phyloP scores from a whole-genome alignment of 768 basidiomycete genomes.

The Hypholoma sublateritium region DNA sequence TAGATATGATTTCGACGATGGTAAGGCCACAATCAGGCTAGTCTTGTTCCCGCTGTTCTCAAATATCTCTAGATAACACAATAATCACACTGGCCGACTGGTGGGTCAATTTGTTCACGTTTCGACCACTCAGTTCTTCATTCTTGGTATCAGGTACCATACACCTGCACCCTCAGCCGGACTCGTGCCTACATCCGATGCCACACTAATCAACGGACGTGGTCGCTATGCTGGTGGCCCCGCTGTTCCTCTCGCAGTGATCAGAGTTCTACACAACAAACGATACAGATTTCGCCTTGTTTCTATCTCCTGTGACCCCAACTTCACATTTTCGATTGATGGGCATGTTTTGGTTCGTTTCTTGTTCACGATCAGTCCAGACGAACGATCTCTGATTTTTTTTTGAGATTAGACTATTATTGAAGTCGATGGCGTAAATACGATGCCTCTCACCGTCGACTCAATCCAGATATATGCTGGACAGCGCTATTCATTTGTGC shows the following conservation, averaged over 20 bases:
- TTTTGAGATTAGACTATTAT: slow-evolving; percentile 29
- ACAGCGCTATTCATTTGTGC: slow-evolving; percentile 45
- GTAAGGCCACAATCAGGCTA: slow-evolving; percentile 17
- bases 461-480: slow-evolving; percentile 32
- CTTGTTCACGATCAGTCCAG: no score
- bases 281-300: slow-evolving; percentile 51
- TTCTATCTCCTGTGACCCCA: slow-evolving; percentile 44
- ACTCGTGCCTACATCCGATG: slow-evolving; percentile 26
- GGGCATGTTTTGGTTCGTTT: slow-evolving; percentile 33
- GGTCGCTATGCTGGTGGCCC: slow-evolving; percentile 45
- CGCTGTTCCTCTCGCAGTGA: slow-evolving; percentile 32
- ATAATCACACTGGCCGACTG: slow-evolving; percentile 17
- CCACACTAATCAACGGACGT: slow-evolving; percentile 47
- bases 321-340: slow-evolving; percentile 45
- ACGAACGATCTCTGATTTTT: not conserved
- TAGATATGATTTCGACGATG: slow-evolving; percentile 40
- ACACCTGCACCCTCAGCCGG: slow-evolving; percentile 40
- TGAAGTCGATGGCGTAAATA: slow-evolving; percentile 39
- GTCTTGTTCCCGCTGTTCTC: not conserved
- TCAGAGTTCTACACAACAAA: slow-evolving; percentile 33
- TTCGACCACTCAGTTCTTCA: no score
- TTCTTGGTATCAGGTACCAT: slow-evolving; percentile 3
- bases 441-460: slow-evolving; percentile 35
- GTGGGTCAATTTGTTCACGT: not conserved
- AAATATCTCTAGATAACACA: slow-evolving; percentile 25